Base-by-base conservation (phyloP, 2,329 filamentous ascomycete species). In the Hypocreales sp. region DNA sequence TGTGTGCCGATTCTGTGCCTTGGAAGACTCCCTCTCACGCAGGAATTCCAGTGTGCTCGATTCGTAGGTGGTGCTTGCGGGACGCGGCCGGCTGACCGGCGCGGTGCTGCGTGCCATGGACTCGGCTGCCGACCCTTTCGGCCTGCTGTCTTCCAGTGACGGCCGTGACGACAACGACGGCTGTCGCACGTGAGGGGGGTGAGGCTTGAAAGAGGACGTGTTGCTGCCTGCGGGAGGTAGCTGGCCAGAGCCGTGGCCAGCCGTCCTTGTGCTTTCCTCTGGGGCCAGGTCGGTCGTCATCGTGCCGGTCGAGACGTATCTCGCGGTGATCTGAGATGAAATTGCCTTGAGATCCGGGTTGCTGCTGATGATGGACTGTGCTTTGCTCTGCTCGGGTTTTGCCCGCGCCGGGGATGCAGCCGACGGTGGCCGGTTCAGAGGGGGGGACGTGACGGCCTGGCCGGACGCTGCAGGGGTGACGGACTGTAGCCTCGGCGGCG, bases 51-150 rank as follows among this genome's bases (percentile, higher is more conserved):
- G 35, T 5, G 50, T 61, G 43, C 79, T 84, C 0, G 79, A 79
- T 40, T 84, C 79, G 4, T 92, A 66, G 46, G 86, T 82, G 19
- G 81, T 80, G 48, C 86, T 94, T 1, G 72, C 63, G 3, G 87
- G 87, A 24, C 87, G 68, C 29, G 72, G 64, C 34, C 76, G 72
- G 5, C 41, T 35, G 12, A 39, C 25, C 57, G 54, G 24, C 51
- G 58, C 20, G 37, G 35, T 40, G 21, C 40, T 29, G 11, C 40
- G 39, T 28, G 28, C 18, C 15, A 33, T 26, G 11, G 40, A 31
- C 18, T 50, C 42, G 8, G 24, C 25, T 8, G 26, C 10, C n/a
- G 35, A 29, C n/a, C 25, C 31, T 21, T 27, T 39, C 32, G 22
- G 39, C 33, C 23, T 43, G 32, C 22, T 40, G 12, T 36, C 38